phyloP scores from a whole-genome alignment of 306 rosid genomes.

The Morella rubra region DNA sequence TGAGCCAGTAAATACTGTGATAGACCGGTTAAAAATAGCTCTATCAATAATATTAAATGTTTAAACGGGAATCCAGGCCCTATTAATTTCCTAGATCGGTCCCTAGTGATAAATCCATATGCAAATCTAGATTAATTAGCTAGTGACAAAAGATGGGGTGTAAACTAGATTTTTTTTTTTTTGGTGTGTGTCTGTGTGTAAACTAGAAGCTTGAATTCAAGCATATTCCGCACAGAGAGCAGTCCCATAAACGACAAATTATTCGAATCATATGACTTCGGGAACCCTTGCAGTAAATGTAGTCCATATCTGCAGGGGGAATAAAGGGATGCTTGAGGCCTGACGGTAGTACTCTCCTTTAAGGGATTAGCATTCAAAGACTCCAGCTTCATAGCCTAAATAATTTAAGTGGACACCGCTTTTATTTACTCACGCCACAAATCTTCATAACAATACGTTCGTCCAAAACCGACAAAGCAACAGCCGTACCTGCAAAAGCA shows the following conservation, averaged over 20 bases:
- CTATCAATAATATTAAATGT: too few species aligned
- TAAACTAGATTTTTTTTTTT: too few species aligned
- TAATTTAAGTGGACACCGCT: not conserved
- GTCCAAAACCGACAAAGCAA: not conserved
- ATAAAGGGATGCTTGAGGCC: slow-evolving; percentile 17
- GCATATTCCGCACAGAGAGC: not conserved
- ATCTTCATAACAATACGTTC: slow-evolving; percentile 18
- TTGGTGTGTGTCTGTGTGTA: too few species aligned
- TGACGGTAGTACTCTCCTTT: not conserved
- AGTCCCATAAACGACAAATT: slow-evolving; percentile 7
- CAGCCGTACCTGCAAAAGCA: slow-evolving; percentile 1
- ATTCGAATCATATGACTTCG: slow-evolving; percentile 8
- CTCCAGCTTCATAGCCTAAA: not conserved
- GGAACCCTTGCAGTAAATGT: slow-evolving; percentile 1
- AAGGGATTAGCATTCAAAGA: not conserved
- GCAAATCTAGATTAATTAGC: too few species aligned
- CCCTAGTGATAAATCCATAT: too few species aligned
- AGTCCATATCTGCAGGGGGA: slow-evolving; percentile 35
- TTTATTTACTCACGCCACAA: slow-evolving; percentile 1
- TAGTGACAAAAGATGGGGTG: too few species aligned
- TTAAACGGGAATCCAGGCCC: too few species aligned
- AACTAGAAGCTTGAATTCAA: not conserved
- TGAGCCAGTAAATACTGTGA: too few species aligned
- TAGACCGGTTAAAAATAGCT: too few species aligned
- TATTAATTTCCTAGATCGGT: too few species aligned